Evolutionary conservation across 495 filamentous ascomycete species (phyloP), one percentile per base, ranked within the genome.

Genomic region (Talaromyces proteolyticus): DNA sequence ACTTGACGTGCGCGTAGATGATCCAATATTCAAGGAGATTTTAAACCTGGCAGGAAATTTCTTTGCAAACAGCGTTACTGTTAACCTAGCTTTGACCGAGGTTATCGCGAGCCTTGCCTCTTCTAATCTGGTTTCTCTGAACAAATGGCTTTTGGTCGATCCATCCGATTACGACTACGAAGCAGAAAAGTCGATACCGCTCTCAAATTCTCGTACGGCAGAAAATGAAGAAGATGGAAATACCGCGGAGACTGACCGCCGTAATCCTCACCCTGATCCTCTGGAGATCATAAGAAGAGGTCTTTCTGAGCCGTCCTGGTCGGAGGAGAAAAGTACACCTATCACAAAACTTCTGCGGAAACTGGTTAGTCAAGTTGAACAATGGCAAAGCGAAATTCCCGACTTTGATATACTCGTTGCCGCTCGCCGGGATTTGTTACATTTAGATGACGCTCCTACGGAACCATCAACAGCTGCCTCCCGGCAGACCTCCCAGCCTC

Each of bases 71-170:
- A 82, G 89, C 16, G 81, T 96, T 2, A 89, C 94, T 51, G 88
- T 84, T 14, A 99, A 99, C 59, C 71, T 99, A 10, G 82, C 83
- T 2, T 68, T 95, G 6, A 96, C 94, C 0, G 85, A 91, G 56
- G 78, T 84, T 5, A 74, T 99, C 14, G 80, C 91, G 49, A 87
- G 89, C 52, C 74, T 97, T 22, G 85, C 86, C 14, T 84, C 86
- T 1, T 97, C 93, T 53, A 82, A 88, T 14, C 86, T 85, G 42
- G 85, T 94, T 58, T 78, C 82, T 4, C 73, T 96, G 1, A 90
- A 96, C 59, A 84, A 84, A 12, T 97, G 94, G 93, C 76, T 97
- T n/a, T 68, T 91, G 10, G 81, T 89, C 16, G 80, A 88, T 53
- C 86, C 89, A 0, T 50, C 57, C 4, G 66, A 65, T n/a, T 75